Evolutionary conservation across 148 eudicot species (phyloP).

Genomic region (Silene uniflora): DNA sequence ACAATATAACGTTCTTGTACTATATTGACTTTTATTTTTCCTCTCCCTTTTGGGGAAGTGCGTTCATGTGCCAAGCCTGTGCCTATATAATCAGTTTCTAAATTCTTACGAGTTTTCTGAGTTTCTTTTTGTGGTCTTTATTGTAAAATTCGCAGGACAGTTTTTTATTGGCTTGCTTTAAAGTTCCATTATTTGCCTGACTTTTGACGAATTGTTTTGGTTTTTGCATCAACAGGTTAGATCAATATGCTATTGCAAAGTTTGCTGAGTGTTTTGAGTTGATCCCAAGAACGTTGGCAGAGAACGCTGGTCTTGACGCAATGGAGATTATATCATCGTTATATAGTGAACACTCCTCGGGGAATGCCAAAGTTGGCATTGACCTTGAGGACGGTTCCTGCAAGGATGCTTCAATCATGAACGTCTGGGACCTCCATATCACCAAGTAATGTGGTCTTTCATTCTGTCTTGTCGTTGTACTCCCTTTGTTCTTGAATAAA

Average conservation of each 20-base stretch:
- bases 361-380: slow-evolving; percentile 80
- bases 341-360: slow-evolving; percentile 82
- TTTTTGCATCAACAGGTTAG: slow-evolving; percentile 49
- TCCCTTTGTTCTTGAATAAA: background rate
- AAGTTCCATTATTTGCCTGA: background rate
- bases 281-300: slow-evolving; percentile 84
- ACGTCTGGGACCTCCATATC: slow-evolving; percentile 79
- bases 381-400: slow-evolving; percentile 77
- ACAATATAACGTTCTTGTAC: background rate
- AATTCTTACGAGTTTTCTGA: background rate
- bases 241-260: slow-evolving; percentile 89
- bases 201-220: background rate
- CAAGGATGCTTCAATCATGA: slow-evolving; percentile 63
- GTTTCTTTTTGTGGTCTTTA: background rate
- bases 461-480: background rate
- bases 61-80: background rate
- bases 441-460: slow-evolving; percentile 62
- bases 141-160: background rate
- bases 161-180: background rate
- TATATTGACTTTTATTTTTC: no score
- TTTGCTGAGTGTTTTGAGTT: slow-evolving; percentile 96
- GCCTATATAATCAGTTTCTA: background rate
- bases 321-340: slow-evolving; percentile 89
- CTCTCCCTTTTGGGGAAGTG: background rate
- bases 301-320: slow-evolving; percentile 94